phyloP scores from a whole-genome alignment of 345 rosid species.

The Citrus maxima region DNA sequence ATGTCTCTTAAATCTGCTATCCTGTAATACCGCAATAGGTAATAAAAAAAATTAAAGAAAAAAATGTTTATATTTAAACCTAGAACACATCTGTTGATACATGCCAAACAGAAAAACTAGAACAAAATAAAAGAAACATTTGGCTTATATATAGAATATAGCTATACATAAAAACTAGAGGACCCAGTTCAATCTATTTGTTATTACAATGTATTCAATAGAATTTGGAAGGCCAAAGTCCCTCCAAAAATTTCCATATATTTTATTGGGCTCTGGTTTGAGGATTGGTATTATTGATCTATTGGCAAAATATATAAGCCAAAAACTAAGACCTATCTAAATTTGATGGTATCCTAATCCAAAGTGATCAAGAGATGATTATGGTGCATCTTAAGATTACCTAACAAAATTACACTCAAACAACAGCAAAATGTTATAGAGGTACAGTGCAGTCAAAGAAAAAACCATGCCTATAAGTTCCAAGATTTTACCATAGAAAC shows the following conservation, averaged over 20 bases:
- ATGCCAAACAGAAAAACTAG: too few species aligned
- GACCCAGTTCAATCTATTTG: too few species aligned
- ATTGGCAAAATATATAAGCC: neutral
- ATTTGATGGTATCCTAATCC: neutral
- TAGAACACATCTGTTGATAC: neutral
- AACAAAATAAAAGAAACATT: too few species aligned
- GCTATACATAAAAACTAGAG: too few species aligned
- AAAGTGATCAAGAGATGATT: neutral
- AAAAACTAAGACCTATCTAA: neutral
- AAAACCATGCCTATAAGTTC: neutral
- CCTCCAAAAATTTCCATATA: neutral
- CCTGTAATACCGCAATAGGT: neutral
- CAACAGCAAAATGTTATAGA: neutral
- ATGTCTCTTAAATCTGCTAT: neutral
- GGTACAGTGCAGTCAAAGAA: neutral
- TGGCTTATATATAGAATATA: too few species aligned
- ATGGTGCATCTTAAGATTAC: neutral
- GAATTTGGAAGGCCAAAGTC: neutral
- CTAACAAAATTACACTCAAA: neutral
- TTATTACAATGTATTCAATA: neutral
- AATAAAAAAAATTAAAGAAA: neutral
- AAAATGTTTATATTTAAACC: neutral
- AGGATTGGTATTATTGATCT: neutral
- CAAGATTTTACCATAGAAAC: neutral
- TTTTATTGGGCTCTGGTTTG: neutral